Evolutionary conservation across 345 rosid species (phyloP), one percentile per base, ranked within the genome.

Genomic region (Streptanthus diversifolius): DNA sequence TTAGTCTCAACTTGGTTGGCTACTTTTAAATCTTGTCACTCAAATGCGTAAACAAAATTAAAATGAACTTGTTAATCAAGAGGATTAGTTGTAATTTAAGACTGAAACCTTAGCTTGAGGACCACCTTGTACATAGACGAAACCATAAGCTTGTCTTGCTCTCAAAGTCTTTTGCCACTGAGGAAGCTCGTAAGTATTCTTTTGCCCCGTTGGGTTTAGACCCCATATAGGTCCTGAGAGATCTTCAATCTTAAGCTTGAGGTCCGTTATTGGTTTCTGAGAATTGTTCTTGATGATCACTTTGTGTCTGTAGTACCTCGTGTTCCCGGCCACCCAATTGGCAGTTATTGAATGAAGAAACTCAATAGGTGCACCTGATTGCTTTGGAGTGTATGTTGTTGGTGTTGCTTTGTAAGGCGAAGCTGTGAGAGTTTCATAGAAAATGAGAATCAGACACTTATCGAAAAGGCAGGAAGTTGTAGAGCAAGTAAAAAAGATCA

Each of bases 151-250:
- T 3, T 85, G 79, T 21, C 84, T 86, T 2, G 90, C 85, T 21
- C 62, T 70, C 36, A 90, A 56, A 36, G 68, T 82, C 24, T 71
- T 80, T 3, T 76, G 77, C 86, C 81, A 71, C 18, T 10, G 60
- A 57, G 97, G 95, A 55, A 90, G 87, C 70, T 77, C 69, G 19
- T 88, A 88, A 3, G 66, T 81, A 76, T 78, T 82, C 79, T 83
- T 84, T 7, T 77, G 78, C 3, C 77, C 68, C 13, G 86, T 71
- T 41, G 84, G 85, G 67, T 63, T 40, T 14, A 90, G 83, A 11
- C 97, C 95, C 91, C 92, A 87, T 2, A 87, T n/a, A 1, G 87
- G 64, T 19, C 97, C 90, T 10, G 86, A 71, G 19, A 93, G 82
- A 54, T 81, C 75, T 77, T 83, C 82, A 7, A 87, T 72, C 54